Conservation (phyloP, 2,329 filamentous ascomycete genomes). For the Epichloe typhina region DNA sequence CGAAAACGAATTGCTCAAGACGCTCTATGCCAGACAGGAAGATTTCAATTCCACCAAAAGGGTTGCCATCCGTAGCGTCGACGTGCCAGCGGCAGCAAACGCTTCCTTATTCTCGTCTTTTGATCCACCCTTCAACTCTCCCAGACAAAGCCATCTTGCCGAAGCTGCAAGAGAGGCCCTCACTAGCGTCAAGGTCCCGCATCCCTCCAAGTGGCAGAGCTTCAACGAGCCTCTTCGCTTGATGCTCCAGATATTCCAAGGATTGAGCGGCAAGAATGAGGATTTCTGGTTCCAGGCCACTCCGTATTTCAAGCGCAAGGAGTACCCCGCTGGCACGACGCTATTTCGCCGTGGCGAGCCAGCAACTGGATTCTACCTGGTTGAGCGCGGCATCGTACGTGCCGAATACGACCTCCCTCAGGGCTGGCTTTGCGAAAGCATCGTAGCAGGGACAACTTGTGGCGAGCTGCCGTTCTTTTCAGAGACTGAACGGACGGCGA, state of each 20-base stretch:
- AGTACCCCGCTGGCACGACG: conserved; percentile 54
- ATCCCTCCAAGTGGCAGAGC: conserved; percentile 60
- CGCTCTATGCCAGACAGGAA: conserved; percentile 60
- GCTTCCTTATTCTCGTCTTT: conserved; percentile 21
- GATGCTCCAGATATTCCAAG: conserved; percentile 90
- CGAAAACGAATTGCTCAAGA: conserved; percentile 84
- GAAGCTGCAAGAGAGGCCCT: conserved; percentile 67
- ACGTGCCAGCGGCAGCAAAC: conserved; percentile 29
- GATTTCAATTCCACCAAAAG: conserved; percentile 35
- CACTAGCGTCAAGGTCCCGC: conserved; percentile 46
- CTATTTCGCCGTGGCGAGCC: conserved; percentile 67
- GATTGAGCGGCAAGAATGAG: conserved; percentile 71
- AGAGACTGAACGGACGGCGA: conserved; percentile 76
- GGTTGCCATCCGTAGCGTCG: conserved; percentile 29
- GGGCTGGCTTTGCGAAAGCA: conserved; percentile 78
- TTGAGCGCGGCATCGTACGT: conserved; percentile 79
- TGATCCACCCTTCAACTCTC: conserved; percentile 53
- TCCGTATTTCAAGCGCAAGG: conserved; percentile 59
- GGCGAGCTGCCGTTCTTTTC: conserved; percentile 95
- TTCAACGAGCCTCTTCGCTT: conserved; percentile 85
- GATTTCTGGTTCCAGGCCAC: conserved; percentile 87
- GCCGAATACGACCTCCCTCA: conserved; percentile 88
- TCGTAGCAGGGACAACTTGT: conserved; percentile 87
- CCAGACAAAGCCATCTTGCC: conserved; percentile 63
- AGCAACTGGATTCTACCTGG: conserved; percentile 75